phyloP scores from a whole-genome alignment of 805 yeast species.

The Candida sonorensis region DNA sequence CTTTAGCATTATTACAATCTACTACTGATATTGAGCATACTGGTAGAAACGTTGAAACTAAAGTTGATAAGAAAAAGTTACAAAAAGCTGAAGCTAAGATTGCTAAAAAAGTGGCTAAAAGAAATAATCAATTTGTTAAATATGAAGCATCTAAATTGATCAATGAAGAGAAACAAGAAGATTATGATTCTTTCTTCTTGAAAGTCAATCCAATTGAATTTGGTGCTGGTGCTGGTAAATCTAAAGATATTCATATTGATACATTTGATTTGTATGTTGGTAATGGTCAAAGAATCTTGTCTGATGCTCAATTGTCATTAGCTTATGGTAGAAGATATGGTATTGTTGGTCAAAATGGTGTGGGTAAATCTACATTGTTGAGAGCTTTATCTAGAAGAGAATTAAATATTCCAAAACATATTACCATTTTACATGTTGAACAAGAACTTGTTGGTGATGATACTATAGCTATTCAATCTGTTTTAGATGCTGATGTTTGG shows the following conservation, averaged over 20 bases:
- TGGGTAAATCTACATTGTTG: constrained; percentile 93
- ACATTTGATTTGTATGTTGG: constrained; percentile 93
- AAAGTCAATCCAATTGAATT: constrained; percentile 93
- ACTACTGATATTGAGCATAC: constrained; percentile 83
- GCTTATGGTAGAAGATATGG: constrained; percentile 95
- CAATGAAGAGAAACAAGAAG: constrained; percentile 54
- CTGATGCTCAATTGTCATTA: constrained; percentile 80
- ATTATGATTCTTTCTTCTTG: constrained; percentile 91
- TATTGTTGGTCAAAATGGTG: constrained; percentile 98
- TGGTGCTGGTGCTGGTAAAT: constrained; percentile 86
- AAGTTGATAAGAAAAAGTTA: constrained; percentile 93
- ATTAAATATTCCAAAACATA: constrained; percentile 87
- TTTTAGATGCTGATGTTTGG: constrained; percentile 99
- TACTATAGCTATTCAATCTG: constrained; percentile 84
- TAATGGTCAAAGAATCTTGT: constrained; percentile 85
- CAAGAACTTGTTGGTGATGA: constrained; percentile 97
- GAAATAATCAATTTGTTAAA: constrained; percentile 69
- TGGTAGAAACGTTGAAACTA: constrained; percentile 85
- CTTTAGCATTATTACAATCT: constrained; percentile 72
- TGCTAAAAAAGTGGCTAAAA: constrained; percentile 93
- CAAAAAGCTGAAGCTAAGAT: constrained; percentile 97
- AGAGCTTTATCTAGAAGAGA: constrained; percentile 93
- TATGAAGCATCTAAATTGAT: constrained; percentile 93
- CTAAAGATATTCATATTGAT: constrained; percentile 94
- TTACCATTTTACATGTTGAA: constrained; percentile 92